phyloP scores from a whole-genome alignment of 768 basidiomycete genomes.

The Calocybe cyanea region DNA sequence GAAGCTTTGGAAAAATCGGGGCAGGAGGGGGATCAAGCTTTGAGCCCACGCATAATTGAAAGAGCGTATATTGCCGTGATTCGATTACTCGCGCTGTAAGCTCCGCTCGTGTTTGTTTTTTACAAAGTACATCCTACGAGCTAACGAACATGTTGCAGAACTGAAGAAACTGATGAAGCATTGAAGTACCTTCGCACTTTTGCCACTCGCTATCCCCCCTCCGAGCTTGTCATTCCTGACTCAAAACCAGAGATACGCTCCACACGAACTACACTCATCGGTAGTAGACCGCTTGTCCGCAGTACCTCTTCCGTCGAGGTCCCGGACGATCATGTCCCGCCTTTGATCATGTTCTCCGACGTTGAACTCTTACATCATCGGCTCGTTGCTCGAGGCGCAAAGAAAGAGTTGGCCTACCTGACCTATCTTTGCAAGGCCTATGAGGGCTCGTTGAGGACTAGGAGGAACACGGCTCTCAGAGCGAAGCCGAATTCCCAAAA shows the following conservation, averaged over 20 bases:
- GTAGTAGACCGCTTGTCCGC: conserved; percentile 65
- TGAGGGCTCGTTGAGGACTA: conserved; percentile 56
- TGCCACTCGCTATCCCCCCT: conserved; percentile 60
- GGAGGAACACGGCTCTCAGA: conserved; percentile 51
- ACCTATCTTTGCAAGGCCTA: conserved; percentile 76
- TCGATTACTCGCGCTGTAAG: conserved; percentile 59
- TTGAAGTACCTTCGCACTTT: conserved; percentile 59
- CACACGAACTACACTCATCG: conserved; percentile 53
- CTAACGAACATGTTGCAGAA: conserved; percentile 28
- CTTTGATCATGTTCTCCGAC: conserved; percentile 72
- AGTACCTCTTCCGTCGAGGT: conserved; percentile 55
- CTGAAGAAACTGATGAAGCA: conserved; percentile 47
- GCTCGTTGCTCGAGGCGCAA: conserved; percentile 42
- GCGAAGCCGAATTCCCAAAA: not conserved
- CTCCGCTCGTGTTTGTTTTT: conserved; percentile 7
- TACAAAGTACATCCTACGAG: no score
- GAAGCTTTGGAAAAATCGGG: conserved; percentile 37
- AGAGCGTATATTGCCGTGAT: conserved; percentile 68
- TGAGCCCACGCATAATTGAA: conserved; percentile 56
- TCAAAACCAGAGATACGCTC: conserved; percentile 50
- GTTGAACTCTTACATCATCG: conserved; percentile 77
- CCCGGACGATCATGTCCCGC: conserved; percentile 78
- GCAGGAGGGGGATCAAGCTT: conserved; percentile 20
- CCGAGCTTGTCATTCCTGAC: conserved; percentile 35
- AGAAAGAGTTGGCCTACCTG: conserved; percentile 58